Conservation (phyloP, 306 rosid species). For the Purshia tridentata region DNA sequence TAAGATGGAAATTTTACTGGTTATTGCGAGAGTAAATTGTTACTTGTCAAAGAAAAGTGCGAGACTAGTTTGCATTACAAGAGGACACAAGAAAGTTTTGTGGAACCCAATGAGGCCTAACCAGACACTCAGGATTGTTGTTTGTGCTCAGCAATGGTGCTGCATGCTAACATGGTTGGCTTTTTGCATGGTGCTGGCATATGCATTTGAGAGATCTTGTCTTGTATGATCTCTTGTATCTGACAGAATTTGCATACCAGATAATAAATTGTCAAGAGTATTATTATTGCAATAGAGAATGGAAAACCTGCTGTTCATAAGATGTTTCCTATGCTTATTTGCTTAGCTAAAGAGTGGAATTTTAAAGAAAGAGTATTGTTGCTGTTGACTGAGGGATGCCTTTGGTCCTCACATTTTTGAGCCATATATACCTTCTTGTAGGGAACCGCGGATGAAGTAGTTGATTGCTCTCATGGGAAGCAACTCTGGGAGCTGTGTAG, state of each 20-base stretch:
- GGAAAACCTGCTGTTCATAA: neutral
- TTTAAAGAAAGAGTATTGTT: neutral
- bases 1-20: neutral
- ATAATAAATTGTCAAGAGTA: neutral
- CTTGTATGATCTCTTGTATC: slow-evolving; percentile 5
- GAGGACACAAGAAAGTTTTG: neutral
- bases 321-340: neutral
- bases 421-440: slow-evolving; percentile 30
- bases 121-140: neutral
- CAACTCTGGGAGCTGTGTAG: slow-evolving; percentile 94
- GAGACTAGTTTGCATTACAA: too few species aligned
- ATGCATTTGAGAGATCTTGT: slow-evolving; percentile 12
- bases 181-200: too few species aligned
- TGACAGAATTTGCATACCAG: neutral
- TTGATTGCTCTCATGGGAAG: slow-evolving; percentile 91
- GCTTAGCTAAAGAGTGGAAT: neutral
- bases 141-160: neutral
- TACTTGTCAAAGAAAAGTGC: too few species aligned
- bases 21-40: neutral
- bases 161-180: too few species aligned
- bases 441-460: slow-evolving; percentile 96
- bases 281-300: neutral
- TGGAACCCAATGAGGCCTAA: neutral
- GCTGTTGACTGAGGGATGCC: neutral
- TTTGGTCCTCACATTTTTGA: slow-evolving; percentile 8